Conservation (phyloP, 2,329 filamentous ascomycete species). For the Stachybotrys elegans region DNA sequence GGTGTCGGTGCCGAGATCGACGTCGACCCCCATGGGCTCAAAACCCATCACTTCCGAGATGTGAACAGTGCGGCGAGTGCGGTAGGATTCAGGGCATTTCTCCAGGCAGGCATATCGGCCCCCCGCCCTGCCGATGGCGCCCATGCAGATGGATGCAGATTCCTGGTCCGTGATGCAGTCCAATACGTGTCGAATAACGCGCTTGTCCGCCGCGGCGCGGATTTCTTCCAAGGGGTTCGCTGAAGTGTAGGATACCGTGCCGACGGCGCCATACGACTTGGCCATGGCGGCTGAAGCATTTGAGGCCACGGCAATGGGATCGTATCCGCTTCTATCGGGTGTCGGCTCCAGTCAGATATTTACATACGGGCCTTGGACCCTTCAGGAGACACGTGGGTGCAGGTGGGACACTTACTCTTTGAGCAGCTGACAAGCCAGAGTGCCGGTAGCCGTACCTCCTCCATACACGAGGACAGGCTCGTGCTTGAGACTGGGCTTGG, state of each 20-base stretch:
- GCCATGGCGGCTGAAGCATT: not conserved
- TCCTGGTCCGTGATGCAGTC: not conserved
- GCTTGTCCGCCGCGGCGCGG: not conserved
- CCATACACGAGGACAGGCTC: not conserved
- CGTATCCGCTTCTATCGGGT: not conserved
- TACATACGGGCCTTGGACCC: not conserved
- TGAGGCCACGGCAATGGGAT: not conserved
- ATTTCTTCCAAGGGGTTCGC: not conserved
- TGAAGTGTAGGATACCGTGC: not conserved
- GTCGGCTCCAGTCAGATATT: not conserved
- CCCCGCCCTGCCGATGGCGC: too few relatives aligned
- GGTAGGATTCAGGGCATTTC: too few relatives aligned
- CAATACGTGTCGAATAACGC: not conserved
- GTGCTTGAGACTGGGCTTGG: not conserved
- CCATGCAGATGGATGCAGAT: too few relatives aligned
- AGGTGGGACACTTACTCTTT: too few relatives aligned
- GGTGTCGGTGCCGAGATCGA: too few relatives aligned
- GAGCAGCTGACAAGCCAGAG: not conserved
- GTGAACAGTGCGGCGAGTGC: too few relatives aligned
- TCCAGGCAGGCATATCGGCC: too few relatives aligned
- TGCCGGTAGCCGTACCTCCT: not conserved
- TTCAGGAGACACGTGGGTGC: not conserved
- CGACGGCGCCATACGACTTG: not conserved
- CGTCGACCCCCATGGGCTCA: too few relatives aligned
- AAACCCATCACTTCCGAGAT: too few relatives aligned